These are phyloP conservation scores for Pestalotiopsis sp. DNA, from an alignment of 2,329 filamentous ascomycete species.

Conservation along the genomic window DNA sequence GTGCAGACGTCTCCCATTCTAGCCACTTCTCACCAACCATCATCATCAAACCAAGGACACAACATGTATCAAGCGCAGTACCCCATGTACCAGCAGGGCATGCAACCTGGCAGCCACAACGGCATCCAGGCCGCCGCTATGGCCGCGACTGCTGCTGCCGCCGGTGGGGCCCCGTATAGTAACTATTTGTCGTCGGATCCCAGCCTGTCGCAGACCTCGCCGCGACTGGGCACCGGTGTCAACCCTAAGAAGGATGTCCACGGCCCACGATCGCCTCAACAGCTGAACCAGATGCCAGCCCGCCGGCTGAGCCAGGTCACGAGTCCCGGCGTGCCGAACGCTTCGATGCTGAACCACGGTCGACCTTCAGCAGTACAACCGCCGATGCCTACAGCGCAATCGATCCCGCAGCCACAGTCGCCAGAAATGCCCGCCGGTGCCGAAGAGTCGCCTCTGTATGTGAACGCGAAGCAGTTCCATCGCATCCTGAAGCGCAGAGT, in stretches of 20 bases:
- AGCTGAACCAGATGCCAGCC: conserved; percentile 66
- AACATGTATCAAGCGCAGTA: conserved; percentile 83
- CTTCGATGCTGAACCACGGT: conserved; percentile 75
- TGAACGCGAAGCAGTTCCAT: conserved; percentile 99
- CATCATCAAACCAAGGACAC: conserved; percentile 64
- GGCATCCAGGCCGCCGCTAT: conserved; percentile 89
- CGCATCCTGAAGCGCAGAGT: conserved; percentile 93
- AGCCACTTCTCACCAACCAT: conserved; percentile 74
- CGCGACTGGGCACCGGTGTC: conserved; percentile 67
- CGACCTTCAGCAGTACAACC: conserved; percentile 58
- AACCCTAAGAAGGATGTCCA: conserved; percentile 72
- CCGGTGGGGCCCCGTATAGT: conserved; percentile 69
- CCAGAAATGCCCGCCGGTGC: conserved; percentile 75
- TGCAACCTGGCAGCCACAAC: conserved; percentile 78
- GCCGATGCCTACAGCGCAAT: conserved; percentile 63
- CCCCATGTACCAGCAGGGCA: conserved; percentile 70
- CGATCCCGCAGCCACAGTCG: conserved; percentile 71
- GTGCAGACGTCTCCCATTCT: conserved; percentile 80
- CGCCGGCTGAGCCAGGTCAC: conserved; percentile 78
- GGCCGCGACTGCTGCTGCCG: conserved; percentile 88
- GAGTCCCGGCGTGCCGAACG: conserved; percentile 73
- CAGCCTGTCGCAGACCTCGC: conserved; percentile 71
- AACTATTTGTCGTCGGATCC: conserved; percentile 74
- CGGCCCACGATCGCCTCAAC: conserved; percentile 75
- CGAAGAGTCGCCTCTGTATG: conserved; percentile 94